Percentiles rank a stretch among this genome's conserved stretches.
phyloP scores from a whole-genome alignment of 345 rosid genomes.

The Eucalyptus sp. region DNA sequence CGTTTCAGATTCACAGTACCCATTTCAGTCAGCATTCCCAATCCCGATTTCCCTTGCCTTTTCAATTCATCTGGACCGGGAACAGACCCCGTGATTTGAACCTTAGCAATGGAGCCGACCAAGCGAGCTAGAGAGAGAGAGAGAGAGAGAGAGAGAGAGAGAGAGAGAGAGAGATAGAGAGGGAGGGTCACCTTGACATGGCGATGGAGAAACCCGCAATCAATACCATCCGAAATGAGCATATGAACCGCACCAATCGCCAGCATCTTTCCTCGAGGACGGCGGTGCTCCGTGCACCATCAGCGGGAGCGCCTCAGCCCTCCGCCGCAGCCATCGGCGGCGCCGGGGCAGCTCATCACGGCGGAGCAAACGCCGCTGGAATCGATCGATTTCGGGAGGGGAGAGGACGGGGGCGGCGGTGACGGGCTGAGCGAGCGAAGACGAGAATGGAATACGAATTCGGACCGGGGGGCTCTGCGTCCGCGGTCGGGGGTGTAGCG shows the following conservation, averaged over 20 bases:
- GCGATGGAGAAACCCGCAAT: background rate
- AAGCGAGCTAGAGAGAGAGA: background rate
- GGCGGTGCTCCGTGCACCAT: background rate
- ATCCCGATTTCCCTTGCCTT: background rate
- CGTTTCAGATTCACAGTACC: background rate
- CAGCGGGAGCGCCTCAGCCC: background rate
- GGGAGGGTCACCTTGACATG: constrained; percentile 1
- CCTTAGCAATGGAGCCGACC: background rate
- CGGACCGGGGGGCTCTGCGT: background rate
- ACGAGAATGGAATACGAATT: background rate
- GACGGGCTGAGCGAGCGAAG: background rate
- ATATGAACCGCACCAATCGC: background rate
- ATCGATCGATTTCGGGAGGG: background rate
- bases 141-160: background rate
- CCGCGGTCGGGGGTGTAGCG: background rate
- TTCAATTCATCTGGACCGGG: background rate
- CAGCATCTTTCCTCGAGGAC: background rate
- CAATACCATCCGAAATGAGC: background rate
- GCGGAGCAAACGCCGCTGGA: background rate
- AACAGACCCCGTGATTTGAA: background rate
- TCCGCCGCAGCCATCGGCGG: background rate
- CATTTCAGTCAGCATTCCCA: background rate
- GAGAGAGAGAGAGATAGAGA: background rate
- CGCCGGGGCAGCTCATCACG: background rate
- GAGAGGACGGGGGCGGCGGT: background rate